Conservation (phyloP, 441 rosid species). For the Adansonia madagascariensis region DNA sequence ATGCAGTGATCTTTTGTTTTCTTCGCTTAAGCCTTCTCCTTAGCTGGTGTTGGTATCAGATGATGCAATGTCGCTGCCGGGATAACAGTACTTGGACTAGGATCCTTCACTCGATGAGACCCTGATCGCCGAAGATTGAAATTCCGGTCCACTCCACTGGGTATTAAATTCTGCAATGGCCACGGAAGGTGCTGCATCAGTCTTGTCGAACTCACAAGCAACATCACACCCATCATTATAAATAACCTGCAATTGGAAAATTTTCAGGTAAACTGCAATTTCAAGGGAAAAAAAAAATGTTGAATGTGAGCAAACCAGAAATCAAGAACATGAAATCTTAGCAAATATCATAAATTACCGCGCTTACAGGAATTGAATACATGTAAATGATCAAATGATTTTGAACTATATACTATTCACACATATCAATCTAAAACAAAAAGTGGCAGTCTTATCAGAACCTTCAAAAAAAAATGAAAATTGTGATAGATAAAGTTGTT, state of each 20-base stretch:
- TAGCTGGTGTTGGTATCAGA: constrained; percentile 62
- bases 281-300: neutral
- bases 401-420: neutral
- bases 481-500: neutral
- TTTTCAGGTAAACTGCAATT: neutral
- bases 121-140: constrained; percentile 52
- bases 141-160: constrained; percentile 49
- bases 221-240: constrained; percentile 75
- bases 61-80: constrained; percentile 73
- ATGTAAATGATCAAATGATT: neutral
- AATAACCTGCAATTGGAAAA: constrained; percentile 61
- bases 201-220: constrained; percentile 84
- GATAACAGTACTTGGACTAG: constrained; percentile 81
- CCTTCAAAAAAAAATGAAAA: neutral
- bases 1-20: neutral
- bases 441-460: neutral
- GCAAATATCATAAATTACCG: neutral
- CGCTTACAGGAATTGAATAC: neutral
- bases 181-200: constrained; percentile 63
- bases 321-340: neutral
- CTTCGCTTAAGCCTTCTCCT: constrained; percentile 65
- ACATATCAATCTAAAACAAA: neutral
- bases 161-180: constrained; percentile 47
- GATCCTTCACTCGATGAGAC: constrained; percentile 56
- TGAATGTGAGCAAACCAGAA: neutral